Conservation (phyloP, 108 stramenopile genomes). For the Stephanodiscus minutulus region DNA sequence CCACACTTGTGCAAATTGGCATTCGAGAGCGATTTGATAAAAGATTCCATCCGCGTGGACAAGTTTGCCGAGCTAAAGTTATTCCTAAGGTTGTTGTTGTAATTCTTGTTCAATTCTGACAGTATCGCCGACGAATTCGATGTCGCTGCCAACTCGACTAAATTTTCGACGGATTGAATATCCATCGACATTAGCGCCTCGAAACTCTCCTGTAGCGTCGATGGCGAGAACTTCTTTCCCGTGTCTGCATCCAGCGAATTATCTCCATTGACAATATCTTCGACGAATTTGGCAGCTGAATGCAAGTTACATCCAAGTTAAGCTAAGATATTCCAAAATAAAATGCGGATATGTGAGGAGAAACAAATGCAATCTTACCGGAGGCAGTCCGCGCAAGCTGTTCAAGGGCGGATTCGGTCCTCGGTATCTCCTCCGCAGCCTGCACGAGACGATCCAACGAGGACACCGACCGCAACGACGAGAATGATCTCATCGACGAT, state of each 20-base stretch:
- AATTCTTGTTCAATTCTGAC: slow-evolving; percentile 24
- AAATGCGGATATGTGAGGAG: background rate
- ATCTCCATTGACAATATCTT: slow-evolving; percentile 64
- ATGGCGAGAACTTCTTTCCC: slow-evolving; percentile 59
- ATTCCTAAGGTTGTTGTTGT: background rate
- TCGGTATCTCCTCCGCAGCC: slow-evolving; percentile 35
- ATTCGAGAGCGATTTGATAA: slow-evolving; percentile 65
- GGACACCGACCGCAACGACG: background rate
- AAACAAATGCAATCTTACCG: slow-evolving; percentile 25
- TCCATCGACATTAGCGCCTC: slow-evolving; percentile 89
- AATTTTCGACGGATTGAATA: slow-evolving; percentile 86
- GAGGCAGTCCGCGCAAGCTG: slow-evolving; percentile 79
- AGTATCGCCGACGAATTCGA: slow-evolving; percentile 32
- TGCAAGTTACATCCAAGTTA: background rate
- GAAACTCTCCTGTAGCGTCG: slow-evolving; percentile 71
- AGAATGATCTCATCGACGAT: slow-evolving; percentile 5
- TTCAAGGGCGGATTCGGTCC: slow-evolving; percentile 49
- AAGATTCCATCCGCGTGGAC: slow-evolving; percentile 65
- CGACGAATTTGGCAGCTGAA: slow-evolving; percentile 50
- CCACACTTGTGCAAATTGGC: slow-evolving; percentile 65
- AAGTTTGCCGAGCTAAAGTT: slow-evolving; percentile 18
- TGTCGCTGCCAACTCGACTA: slow-evolving; percentile 64
- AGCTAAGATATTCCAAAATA: background rate
- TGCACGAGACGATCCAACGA: slow-evolving; percentile 50
- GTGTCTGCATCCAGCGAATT: slow-evolving; percentile 47